Evolutionary conservation across 2,329 filamentous ascomycete genomes (phyloP).

Genomic region (Thielaviopsis musarum): DNA sequence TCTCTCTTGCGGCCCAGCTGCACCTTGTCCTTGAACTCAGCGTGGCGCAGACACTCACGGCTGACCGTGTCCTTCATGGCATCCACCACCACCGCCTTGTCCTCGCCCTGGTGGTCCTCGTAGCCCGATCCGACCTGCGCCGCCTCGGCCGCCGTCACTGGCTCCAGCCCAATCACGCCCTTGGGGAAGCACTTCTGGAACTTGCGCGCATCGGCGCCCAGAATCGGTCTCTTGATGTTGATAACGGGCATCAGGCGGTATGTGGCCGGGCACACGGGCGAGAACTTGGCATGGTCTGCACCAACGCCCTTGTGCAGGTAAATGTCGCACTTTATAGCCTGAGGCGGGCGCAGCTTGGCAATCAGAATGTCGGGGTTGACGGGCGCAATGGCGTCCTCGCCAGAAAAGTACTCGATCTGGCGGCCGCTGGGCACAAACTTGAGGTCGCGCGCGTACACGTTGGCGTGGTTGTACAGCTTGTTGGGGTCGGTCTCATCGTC

Average conservation of each 20-base stretch:
- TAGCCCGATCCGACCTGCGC: conserved; percentile 43
- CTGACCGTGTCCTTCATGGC: conserved; percentile 91
- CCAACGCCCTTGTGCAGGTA: conserved; percentile 93
- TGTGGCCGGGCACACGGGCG: conserved; percentile 82
- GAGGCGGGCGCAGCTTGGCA: conserved; percentile 81
- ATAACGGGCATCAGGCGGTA: conserved; percentile 87
- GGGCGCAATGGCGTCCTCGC: conserved; percentile 51
- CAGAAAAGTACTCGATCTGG: conserved; percentile 52
- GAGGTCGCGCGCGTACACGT: conserved; percentile 66
- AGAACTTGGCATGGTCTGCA: conserved; percentile 92
- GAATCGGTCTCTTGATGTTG: conserved; percentile 63
- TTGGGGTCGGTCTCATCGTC: conserved; percentile 62
- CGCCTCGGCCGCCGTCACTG: conserved; percentile 52
- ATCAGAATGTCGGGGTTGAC: conserved; percentile 87
- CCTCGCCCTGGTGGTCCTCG: conserved; percentile 58
- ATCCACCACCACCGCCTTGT: conserved; percentile 74
- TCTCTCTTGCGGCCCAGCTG: conserved; percentile 79
- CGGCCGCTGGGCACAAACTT: conserved; percentile 59
- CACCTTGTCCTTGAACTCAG: conserved; percentile 90
- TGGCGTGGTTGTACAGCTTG: conserved; percentile 73
- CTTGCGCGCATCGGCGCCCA: conserved; percentile 74
- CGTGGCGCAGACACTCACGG: conserved; percentile 77
- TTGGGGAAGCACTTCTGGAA: conserved; percentile 78
- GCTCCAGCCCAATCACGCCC: conserved; percentile 71
- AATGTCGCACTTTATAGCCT: conserved; percentile 71